A percentile compares a stretch with the other conserved stretches of the same genome.
phyloP scores from a whole-genome alignment of 176 grass and related monocot species.

The Phoenix roebelenii region DNA sequence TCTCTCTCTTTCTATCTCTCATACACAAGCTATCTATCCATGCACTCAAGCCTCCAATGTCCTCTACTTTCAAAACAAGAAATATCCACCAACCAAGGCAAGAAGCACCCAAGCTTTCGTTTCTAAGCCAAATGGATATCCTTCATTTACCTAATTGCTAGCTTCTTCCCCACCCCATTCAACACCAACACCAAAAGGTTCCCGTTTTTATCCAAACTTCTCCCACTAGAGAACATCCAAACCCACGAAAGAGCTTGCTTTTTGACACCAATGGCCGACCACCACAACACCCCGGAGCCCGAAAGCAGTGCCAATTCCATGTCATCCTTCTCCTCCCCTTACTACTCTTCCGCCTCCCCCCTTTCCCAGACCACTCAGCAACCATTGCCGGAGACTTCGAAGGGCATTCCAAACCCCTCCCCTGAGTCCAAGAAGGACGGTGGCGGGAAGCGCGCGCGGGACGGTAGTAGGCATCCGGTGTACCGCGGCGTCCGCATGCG shows the following conservation, averaged over 20 bases:
- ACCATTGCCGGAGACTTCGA: neutral
- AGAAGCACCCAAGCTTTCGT: no score
- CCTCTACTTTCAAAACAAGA: no score
- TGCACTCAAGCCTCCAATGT: no score
- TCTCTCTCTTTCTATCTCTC: no score
- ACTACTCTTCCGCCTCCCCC: neutral
- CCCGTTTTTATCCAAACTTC: no score
- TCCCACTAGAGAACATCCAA: neutral
- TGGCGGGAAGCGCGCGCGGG: constrained; percentile 11
- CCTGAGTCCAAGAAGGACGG: neutral
- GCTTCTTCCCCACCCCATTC: no score
- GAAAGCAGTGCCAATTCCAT: neutral
- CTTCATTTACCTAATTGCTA: no score
- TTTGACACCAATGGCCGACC: neutral
- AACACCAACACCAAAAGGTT: no score
- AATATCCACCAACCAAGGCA: no score
- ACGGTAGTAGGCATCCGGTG: constrained; percentile 3
- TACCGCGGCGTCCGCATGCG: constrained; percentile 80
- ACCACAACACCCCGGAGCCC: neutral
- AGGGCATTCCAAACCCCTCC: neutral
- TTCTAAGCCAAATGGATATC: no score
- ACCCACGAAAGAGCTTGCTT: neutral
- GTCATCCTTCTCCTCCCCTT: neutral
- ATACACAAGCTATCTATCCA: no score
- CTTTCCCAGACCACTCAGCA: neutral